Evolutionary conservation across 2,329 filamentous ascomycete genomes (phyloP), one percentile per base, ranked within the genome.

Genomic region (Colletotrichum siamense): DNA sequence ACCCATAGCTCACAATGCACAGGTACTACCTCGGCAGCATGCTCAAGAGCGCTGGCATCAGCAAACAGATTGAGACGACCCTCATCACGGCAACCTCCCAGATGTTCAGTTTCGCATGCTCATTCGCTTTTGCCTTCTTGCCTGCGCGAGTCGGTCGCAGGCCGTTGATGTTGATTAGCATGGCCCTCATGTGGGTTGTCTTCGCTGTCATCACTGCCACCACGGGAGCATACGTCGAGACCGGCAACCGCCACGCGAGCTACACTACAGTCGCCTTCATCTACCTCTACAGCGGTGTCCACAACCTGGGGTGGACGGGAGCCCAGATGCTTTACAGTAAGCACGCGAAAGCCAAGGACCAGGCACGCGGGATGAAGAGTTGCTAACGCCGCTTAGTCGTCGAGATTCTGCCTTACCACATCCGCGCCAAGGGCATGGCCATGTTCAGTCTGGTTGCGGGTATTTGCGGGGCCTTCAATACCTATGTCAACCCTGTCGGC

Each of bases 391-490:
- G 32, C 16, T 15, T 22, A 68, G 76, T 77, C 15, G 76, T 90
- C 28, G 90, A 92, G 76, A 81, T 91, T 1, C 89, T 90, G 76
- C 89, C 89, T 1, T 91, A 87, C 79, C 84, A 86, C 1, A 86
- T 89, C 68, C 87, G 89, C 18, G 87, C 89, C 13, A 89, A 89
- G 75, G 89, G 90, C 78, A 87, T 91, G 78, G 80, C 79, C 2
- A 79, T 82, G 4, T 80, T 83, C 18, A 73, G 70, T 5, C 34
- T 76, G 39, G 73, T 76, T 26, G 73, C 73, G 39, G 73, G 73
- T 52, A 65, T 76, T 18, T 76, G 73, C 32, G 74, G 74, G 16
- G 74, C 74, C 18, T 83, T 84, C 62, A 83, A 83, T 34, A 79
- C 82, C 34, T 82, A 80, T 3, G 88, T 92, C 9, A 88, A 89